These are phyloP conservation scores for Fraxinus sp. DNA, from an alignment of 305 asterid genomes.

Conservation along the genomic window DNA sequence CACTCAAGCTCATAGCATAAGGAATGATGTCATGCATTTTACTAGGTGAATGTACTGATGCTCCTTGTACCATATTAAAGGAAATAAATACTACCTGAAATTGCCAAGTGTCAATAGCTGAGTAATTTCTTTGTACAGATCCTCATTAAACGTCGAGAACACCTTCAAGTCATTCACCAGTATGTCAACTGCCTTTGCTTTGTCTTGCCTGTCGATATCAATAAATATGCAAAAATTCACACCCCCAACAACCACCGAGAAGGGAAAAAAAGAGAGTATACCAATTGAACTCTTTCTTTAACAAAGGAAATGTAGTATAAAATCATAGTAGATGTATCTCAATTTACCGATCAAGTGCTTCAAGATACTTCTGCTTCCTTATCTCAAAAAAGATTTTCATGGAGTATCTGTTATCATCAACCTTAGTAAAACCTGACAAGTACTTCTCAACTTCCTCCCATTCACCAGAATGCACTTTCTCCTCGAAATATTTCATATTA, in stretches of 20 bases:
- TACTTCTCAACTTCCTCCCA: conserved; percentile 90
- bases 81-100: conserved; percentile 56
- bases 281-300: neutral
- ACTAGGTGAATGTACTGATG: neutral
- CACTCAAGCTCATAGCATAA: conserved; percentile 1
- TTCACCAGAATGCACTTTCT: conserved; percentile 79
- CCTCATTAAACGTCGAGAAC: conserved; percentile 78
- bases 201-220: conserved; percentile 60
- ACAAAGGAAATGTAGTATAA: neutral
- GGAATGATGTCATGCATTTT: conserved; percentile 11
- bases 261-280: neutral
- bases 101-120: conserved; percentile 70
- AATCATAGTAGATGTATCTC: conserved; percentile 14
- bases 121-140: conserved; percentile 74
- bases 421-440: conserved; percentile 80
- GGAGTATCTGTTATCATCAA: conserved; percentile 79
- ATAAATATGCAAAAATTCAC: neutral
- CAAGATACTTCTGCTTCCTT: conserved; percentile 84
- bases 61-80: conserved; percentile 20
- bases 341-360: conserved; percentile 75
- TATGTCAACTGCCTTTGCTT: conserved; percentile 76
- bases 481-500: conserved; percentile 80
- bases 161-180: conserved; percentile 79
- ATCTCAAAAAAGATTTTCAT: conserved; percentile 84
- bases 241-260: neutral